These are phyloP conservation scores for Arabidopsis suecica DNA, from an alignment of 345 rosid species.

Conservation along the genomic window DNA sequence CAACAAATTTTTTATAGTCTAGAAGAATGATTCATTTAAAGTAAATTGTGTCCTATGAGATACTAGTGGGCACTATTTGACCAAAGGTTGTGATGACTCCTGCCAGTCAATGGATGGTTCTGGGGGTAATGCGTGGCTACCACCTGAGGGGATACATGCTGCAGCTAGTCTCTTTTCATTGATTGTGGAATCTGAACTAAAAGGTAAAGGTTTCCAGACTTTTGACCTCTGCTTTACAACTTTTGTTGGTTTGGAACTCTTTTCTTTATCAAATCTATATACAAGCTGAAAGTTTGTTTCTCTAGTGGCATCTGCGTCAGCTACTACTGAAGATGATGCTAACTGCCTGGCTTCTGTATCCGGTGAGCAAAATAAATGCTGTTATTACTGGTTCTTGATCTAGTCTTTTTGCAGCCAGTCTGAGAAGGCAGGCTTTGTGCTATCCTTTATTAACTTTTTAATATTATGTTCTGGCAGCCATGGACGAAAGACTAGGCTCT, in stretches of 20 bases:
- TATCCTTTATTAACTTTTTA: conserved; percentile 28
- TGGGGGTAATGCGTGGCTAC: conserved; percentile 66
- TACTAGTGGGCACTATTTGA: conserved; percentile 37
- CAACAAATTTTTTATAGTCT: conserved; percentile 33
- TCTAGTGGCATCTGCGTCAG: conserved; percentile 74
- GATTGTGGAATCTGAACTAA: conserved; percentile 84
- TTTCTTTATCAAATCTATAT: conserved; percentile 25
- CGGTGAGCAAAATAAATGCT: conserved; percentile 56
- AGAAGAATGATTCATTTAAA: conserved; percentile 24
- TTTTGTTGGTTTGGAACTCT: conserved; percentile 30
- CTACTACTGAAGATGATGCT: conserved; percentile 65
- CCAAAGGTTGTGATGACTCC: conserved; percentile 40
- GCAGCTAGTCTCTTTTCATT: conserved; percentile 78
- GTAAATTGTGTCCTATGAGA: conserved; percentile 24
- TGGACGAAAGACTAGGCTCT: conserved; percentile 95
- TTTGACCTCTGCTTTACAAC: conserved; percentile 19
- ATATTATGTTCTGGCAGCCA: conserved; percentile 64
- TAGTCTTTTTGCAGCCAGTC: conserved; percentile 31
- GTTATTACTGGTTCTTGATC: conserved; percentile 17
- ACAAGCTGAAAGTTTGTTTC: conserved; percentile 29
- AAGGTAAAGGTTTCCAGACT: conserved; percentile 53
- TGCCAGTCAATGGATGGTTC: conserved; percentile 68
- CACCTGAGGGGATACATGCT: conserved; percentile 85
- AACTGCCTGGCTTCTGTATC: conserved; percentile 83
- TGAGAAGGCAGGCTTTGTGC: conserved; percentile 27